Base-by-base conservation (phyloP, 2,329 filamentous ascomycete species). In the Claviceps lovelessii region DNA sequence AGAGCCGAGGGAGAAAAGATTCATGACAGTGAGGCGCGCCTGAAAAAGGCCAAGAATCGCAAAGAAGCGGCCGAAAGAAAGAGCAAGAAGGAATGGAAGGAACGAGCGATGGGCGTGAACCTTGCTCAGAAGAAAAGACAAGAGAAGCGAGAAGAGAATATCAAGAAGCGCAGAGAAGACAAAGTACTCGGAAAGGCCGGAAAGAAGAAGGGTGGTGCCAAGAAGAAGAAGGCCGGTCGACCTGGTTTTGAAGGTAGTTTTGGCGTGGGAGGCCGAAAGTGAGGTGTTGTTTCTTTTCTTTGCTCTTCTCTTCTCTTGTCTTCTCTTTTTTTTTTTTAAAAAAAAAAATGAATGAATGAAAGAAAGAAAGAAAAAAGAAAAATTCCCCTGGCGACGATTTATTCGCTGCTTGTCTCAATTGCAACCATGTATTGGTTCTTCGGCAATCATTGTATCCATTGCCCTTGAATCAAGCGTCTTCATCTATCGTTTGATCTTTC, bases 11-110 rank as follows among this genome's bases (percentile, higher is more conserved):
- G 93, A 51, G 90, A 95, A 65, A 87, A 88, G 66, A 85, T 96
- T 39, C 83, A 83, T 57, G 90, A 97, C 65, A 89, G 95, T 67
- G 88, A 89, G 59, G 82, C 80, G 49, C 72, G 95, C 55, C 77
- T 98, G 33, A 96, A 95, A 77, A 96, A 95, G 76, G 87, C 90
- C 0, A 76, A 97, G 61, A 96, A 96, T 78, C 84, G 91, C 61
- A 94, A 95, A 74, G 89, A 96, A 64, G 82, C 84, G 61, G 75
- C 80, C 53, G 97, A 96, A 81, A 85, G 84, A 71, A 95, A 93
- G 81, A 94, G 88, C 66, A 88, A 89, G 68, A 85, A 86, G 66
- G 89, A 93, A 65, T 97, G 93, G 88, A 78, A 73, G 49, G 86
- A 89, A 55, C 78, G 88, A 51, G 72, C 81, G 44, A 81, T 85